These are phyloP conservation scores for Hanseniaspora lachancei DNA, from an alignment of 805 yeast species.

Conservation along the genomic window DNA sequence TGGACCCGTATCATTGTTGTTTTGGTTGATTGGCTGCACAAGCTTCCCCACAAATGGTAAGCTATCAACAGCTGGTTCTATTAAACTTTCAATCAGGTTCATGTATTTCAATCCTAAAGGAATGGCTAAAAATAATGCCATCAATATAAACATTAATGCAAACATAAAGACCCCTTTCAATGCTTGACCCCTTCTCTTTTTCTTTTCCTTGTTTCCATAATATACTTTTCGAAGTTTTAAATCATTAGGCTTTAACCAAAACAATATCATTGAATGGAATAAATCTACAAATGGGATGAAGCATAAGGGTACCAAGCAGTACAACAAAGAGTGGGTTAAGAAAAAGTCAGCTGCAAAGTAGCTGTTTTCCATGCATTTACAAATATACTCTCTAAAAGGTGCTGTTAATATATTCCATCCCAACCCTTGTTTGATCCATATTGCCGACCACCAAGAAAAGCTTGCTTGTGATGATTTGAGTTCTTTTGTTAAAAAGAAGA, in stretches of 20 bases:
- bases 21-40: slow-evolving; percentile 47
- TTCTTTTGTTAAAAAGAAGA: slow-evolving; percentile 47
- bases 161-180: slow-evolving; percentile 37
- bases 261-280: slow-evolving; percentile 52
- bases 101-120: slow-evolving; percentile 33
- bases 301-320: slow-evolving; percentile 47
- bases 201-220: slow-evolving; percentile 29
- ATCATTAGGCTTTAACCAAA: slow-evolving; percentile 53
- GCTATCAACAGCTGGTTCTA: not conserved
- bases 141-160: slow-evolving; percentile 29
- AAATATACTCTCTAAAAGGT: slow-evolving; percentile 49
- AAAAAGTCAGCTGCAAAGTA: slow-evolving; percentile 52
- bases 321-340: slow-evolving; percentile 45
- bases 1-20: slow-evolving; percentile 54
- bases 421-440: slow-evolving; percentile 49
- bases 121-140: slow-evolving; percentile 32
- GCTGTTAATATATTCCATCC: slow-evolving; percentile 52
- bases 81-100: not conserved
- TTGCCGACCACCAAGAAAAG: slow-evolving; percentile 70
- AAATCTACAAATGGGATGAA: slow-evolving; percentile 51
- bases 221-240: slow-evolving; percentile 28
- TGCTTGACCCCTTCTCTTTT: slow-evolving; percentile 32
- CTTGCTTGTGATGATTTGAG: slow-evolving; percentile 46
- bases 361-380: slow-evolving; percentile 55
- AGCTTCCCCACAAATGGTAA: slow-evolving; percentile 24